phyloP scores from a whole-genome alignment of 1,284 basidiomycete species.

The Athelia sp. region DNA sequence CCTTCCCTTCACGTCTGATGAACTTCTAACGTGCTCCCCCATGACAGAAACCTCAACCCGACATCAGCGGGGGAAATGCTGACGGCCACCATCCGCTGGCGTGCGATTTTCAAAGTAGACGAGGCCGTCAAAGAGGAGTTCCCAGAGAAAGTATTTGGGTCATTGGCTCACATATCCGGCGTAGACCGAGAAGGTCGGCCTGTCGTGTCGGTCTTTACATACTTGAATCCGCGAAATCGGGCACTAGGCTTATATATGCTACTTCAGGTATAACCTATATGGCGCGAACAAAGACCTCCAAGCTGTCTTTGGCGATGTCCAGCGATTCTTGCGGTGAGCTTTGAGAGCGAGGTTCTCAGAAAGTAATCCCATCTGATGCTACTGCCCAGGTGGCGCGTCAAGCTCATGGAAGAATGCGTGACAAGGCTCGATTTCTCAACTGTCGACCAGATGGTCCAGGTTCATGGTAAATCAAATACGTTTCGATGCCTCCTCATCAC shows the following conservation, averaged over 20 bases:
- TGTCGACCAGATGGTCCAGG: constrained; percentile 69
- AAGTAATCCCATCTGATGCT: not conserved
- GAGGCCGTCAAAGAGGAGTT: constrained; percentile 57
- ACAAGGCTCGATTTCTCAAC: constrained; percentile 63
- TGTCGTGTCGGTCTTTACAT: constrained; percentile 47
- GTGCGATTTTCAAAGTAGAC: constrained; percentile 62
- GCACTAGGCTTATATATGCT: not conserved
- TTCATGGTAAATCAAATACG: constrained; percentile 66
- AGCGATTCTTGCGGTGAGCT: constrained; percentile 62
- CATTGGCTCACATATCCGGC: constrained; percentile 60
- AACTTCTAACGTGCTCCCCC: no score
- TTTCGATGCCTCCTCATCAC: no score
- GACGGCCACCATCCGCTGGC: constrained; percentile 65
- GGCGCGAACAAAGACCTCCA: constrained; percentile 56
- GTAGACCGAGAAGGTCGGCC: constrained; percentile 64
- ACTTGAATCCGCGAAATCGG: not conserved
- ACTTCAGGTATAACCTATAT: constrained; percentile 64
- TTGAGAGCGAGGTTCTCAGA: not conserved
- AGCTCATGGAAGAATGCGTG: constrained; percentile 67
- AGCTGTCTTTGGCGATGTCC: constrained; percentile 65
- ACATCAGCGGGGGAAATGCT: constrained; percentile 59
- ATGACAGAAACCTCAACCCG: constrained; percentile 49
- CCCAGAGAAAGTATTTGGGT: constrained; percentile 59
- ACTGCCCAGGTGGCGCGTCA: constrained; percentile 64
- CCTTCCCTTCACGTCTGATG: no score